These are phyloP conservation scores for Globisporangium nodosum DNA, from an alignment of 352 stramenopile genomes.

Conservation along the genomic window DNA sequence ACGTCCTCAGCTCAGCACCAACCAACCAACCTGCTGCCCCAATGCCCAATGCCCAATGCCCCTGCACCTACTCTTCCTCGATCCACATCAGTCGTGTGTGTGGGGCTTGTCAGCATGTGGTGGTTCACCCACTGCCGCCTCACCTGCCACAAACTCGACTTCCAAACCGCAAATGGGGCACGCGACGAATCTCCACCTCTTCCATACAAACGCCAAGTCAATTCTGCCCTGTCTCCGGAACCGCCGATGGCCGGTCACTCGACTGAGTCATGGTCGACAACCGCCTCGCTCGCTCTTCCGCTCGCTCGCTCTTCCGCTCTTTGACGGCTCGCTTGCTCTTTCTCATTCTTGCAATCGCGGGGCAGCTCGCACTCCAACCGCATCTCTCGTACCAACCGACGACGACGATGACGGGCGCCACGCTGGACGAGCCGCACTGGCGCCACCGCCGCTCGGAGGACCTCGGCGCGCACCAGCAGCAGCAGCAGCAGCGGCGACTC, in stretches of 20 bases:
- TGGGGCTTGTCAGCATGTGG: too few species aligned
- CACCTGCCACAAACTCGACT: not conserved
- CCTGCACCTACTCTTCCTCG: too few species aligned
- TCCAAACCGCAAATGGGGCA: not conserved
- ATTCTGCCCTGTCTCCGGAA: not conserved
- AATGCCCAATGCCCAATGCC: too few species aligned
- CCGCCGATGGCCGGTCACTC: not conserved
- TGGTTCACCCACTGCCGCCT: not conserved
- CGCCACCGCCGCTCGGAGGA: slow-evolving; percentile 5
- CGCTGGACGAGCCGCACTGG: not conserved
- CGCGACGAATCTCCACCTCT: not conserved
- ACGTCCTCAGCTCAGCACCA: too few species aligned
- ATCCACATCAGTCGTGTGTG: too few species aligned
- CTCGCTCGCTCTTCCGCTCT: not conserved
- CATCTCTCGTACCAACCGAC: not conserved
- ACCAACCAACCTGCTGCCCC: too few species aligned
- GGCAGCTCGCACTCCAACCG: not conserved
- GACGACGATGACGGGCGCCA: not conserved
- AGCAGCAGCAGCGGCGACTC: not conserved
- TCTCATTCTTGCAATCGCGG: not conserved
- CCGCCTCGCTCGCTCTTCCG: not conserved
- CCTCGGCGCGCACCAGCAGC: not conserved
- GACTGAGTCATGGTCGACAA: too few species aligned
- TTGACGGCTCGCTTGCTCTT: too few species aligned
- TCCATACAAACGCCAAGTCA: not conserved